Percentiles rank a stretch among this genome's conserved stretches.
phyloP scores from a whole-genome alignment of 805 yeast species.

The Starmerella ratchasimensis region DNA sequence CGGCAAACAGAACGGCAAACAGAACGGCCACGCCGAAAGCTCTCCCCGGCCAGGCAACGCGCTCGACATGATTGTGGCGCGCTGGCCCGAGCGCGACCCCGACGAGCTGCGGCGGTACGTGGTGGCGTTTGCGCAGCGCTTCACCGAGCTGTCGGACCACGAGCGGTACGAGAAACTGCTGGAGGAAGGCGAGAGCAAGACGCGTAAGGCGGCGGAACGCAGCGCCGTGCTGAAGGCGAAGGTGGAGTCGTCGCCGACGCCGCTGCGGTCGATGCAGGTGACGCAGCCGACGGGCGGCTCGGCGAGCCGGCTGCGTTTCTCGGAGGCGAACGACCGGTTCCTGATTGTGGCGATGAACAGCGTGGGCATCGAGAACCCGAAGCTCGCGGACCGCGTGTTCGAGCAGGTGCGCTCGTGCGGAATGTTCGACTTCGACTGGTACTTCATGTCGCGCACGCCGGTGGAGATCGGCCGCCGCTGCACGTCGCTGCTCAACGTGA shows the following conservation, averaged over 20 bases:
- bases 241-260: conserved; percentile 52
- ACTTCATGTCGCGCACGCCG: conserved; percentile 64
- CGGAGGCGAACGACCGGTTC: conserved; percentile 83
- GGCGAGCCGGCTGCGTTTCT: conserved; percentile 37
- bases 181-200: conserved; percentile 76
- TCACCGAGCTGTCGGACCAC: conserved; percentile 73
- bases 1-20: no score
- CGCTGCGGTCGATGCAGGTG: conserved; percentile 59
- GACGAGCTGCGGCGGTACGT: conserved; percentile 74
- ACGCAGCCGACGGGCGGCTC: conserved; percentile 17
- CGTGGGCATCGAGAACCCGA: conserved; percentile 64
- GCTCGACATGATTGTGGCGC: conserved; percentile 50
- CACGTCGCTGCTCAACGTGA: conserved; percentile 57
- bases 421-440: conserved; percentile 73
- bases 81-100: conserved; percentile 44
- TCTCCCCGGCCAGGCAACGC: no score
- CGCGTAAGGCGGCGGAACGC: conserved; percentile 50
- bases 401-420: conserved; percentile 58
- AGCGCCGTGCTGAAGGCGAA: conserved; percentile 68
- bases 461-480: conserved; percentile 75
- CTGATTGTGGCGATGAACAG: conserved; percentile 61
- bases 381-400: conserved; percentile 60
- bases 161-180: conserved; percentile 70
- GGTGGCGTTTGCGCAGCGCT: conserved; percentile 63
- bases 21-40: no score